These are phyloP conservation scores for Acaromyces ingoldii DNA, from an alignment of 1,284 basidiomycete genomes.

Conservation along the genomic window DNA sequence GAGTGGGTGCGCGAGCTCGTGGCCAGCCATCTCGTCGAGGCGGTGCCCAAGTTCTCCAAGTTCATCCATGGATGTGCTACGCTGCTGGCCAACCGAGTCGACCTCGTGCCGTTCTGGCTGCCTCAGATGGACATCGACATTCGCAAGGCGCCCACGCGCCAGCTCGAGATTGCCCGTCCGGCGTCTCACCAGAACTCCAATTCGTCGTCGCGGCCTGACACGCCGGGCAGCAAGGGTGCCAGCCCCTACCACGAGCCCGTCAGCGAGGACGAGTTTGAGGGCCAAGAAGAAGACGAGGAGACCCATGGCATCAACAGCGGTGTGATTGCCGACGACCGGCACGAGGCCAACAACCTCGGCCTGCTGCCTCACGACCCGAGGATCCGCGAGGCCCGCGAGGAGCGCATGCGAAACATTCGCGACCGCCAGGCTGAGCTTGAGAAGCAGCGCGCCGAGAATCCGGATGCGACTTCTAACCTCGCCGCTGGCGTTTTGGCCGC, in stretches of 20 bases:
- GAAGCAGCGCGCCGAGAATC: conserved; percentile 28
- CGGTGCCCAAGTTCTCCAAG: conserved; percentile 64
- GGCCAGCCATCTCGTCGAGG: conserved; percentile 71
- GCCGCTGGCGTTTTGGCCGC: conserved; percentile 28
- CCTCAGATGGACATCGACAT: conserved; percentile 71
- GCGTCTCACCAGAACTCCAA: conserved; percentile 11
- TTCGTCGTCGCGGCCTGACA: conserved; percentile 31
- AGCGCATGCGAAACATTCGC: conserved; percentile 46
- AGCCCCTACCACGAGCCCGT: conserved; percentile 46
- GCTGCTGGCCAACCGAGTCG: conserved; percentile 83
- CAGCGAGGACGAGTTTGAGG: conserved; percentile 50
- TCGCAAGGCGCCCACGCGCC: conserved; percentile 32
- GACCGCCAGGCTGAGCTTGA: conserved; percentile 43
- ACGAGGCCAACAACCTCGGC: conserved; percentile 44
- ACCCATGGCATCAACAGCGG: conserved; percentile 18
- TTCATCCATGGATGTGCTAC: conserved; percentile 98
- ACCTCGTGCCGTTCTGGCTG: conserved; percentile 98
- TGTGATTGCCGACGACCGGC: conserved; percentile 35
- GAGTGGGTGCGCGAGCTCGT: conserved; percentile 94
- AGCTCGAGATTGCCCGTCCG: conserved; percentile 45
- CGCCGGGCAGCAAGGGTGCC: conserved; percentile 17
- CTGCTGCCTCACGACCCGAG: conserved; percentile 43
- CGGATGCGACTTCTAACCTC: conserved; percentile 22
- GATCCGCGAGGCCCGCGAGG: conserved; percentile 40
- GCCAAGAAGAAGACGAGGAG: conserved; percentile 27